Conservation (phyloP, 352 stramenopile species). For the Globisporangium alternatum region DNA sequence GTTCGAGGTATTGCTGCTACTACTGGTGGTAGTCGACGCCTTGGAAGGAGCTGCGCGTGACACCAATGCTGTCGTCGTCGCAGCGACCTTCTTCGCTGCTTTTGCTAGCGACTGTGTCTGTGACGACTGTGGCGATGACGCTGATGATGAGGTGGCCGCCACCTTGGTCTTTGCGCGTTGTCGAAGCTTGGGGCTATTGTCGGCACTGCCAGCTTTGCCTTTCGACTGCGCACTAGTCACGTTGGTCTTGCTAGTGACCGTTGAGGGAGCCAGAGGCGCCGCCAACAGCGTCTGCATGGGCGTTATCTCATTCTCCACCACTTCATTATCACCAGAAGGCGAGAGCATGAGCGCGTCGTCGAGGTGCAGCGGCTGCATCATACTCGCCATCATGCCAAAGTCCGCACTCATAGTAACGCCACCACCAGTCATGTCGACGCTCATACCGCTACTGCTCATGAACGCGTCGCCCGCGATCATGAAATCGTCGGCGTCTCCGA, state of each 20-base stretch:
- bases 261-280: not conserved
- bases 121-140: not conserved
- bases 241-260: not conserved
- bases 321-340: not conserved
- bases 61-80: not conserved
- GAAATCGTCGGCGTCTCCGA: not conserved
- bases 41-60: not conserved
- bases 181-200: slow-evolving; percentile 1
- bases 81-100: not conserved
- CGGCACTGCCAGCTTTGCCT: not conserved
- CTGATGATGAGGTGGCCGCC: not conserved
- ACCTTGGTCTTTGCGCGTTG: slow-evolving; percentile 3
- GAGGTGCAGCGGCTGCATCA: slow-evolving; percentile 18
- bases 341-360: slow-evolving; percentile 1
- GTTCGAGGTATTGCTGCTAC: not conserved
- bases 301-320: not conserved
- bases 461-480: slow-evolving; percentile 5
- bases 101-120: not conserved
- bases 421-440: slow-evolving; percentile 3
- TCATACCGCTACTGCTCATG: not conserved
- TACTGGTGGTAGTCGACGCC: not conserved
- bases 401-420: not conserved
- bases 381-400: slow-evolving; percentile 15
- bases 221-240: not conserved
- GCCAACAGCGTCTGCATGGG: slow-evolving; percentile 17